A percentile compares a stretch with the other conserved stretches of the same genome.
phyloP scores from a whole-genome alignment of 2,329 filamentous ascomycete species.

The Alternaria hordeiaustralica region DNA sequence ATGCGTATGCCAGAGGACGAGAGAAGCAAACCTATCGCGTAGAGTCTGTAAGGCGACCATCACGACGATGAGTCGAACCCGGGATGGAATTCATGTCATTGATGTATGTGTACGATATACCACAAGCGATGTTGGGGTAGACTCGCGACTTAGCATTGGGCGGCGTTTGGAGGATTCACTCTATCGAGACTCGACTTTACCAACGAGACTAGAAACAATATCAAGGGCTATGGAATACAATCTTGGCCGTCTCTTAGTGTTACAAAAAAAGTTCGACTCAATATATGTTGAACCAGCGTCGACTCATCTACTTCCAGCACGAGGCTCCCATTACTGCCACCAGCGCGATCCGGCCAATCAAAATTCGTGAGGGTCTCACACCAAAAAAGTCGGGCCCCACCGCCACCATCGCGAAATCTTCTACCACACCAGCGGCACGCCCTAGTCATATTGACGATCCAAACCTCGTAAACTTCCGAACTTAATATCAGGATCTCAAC shows the following conservation, averaged over 20 bases:
- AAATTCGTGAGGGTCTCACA: background rate
- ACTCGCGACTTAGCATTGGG: constrained; percentile 29
- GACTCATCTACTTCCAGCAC: background rate
- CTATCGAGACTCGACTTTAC: background rate
- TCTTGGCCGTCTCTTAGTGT: background rate
- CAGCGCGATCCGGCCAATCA: constrained; percentile 12
- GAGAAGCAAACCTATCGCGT: constrained; percentile 49
- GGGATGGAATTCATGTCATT: background rate
- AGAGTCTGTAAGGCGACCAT: background rate
- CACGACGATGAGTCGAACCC: background rate
- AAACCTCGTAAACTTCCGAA: background rate
- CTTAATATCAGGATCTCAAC: background rate
- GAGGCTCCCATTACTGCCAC: background rate
- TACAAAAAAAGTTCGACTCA: background rate
- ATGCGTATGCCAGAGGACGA: constrained; percentile 63
- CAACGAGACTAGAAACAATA: background rate
- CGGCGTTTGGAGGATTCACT: constrained; percentile 18
- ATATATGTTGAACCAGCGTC: background rate
- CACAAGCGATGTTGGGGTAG: constrained; percentile 3
- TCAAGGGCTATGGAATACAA: background rate
- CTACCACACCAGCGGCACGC: constrained; percentile 3
- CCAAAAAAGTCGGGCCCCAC: constrained; percentile 21
- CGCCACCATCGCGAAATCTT: constrained; percentile 29
- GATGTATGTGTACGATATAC: constrained; percentile 26
- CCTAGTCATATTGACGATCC: background rate